Conservation (phyloP, 495 filamentous ascomycete genomes). For the Cryomyces minteri region DNA sequence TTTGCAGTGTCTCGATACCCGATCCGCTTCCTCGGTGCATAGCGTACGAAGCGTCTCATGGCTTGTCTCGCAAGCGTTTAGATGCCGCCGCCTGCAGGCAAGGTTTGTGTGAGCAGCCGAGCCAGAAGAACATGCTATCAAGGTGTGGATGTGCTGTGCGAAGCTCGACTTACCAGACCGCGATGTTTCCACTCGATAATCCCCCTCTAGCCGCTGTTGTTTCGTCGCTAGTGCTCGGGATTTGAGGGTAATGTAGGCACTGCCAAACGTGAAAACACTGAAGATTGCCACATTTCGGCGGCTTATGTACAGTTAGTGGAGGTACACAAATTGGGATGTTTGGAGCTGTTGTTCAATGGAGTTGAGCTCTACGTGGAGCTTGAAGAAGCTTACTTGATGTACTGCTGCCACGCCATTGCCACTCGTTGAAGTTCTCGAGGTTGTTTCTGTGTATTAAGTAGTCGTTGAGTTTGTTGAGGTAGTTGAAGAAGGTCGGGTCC, state of each 20-base stretch:
- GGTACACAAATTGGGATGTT: neutral
- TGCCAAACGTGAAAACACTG: slow-evolving; percentile 5
- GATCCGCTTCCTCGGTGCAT: neutral
- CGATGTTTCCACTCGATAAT: slow-evolving; percentile 9
- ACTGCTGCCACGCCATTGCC: slow-evolving; percentile 1
- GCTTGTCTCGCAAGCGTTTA: neutral
- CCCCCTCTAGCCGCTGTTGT: slow-evolving; percentile 5
- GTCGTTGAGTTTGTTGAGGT: no score
- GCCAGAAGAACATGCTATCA: neutral
- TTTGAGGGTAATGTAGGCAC: slow-evolving; percentile 9
- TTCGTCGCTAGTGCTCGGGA: slow-evolving; percentile 6
- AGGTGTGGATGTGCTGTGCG: neutral
- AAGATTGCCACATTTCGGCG: slow-evolving; percentile 8
- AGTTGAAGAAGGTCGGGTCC: no score
- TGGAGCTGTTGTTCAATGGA: neutral
- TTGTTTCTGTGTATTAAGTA: no score
- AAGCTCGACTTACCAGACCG: slow-evolving; percentile 7
- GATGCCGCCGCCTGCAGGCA: slow-evolving; percentile 1
- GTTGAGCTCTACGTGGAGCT: neutral
- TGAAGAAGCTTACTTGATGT: slow-evolving; percentile 1
- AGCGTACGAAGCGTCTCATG: neutral
- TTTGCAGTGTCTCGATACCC: neutral
- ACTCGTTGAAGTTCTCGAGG: no score
- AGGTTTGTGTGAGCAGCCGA: neutral
- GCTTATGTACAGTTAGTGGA: neutral